Evolutionary conservation across 352 stramenopile genomes (phyloP), one percentile per base, ranked within the genome.

Genomic region (Nothophytophthora sp.): DNA sequence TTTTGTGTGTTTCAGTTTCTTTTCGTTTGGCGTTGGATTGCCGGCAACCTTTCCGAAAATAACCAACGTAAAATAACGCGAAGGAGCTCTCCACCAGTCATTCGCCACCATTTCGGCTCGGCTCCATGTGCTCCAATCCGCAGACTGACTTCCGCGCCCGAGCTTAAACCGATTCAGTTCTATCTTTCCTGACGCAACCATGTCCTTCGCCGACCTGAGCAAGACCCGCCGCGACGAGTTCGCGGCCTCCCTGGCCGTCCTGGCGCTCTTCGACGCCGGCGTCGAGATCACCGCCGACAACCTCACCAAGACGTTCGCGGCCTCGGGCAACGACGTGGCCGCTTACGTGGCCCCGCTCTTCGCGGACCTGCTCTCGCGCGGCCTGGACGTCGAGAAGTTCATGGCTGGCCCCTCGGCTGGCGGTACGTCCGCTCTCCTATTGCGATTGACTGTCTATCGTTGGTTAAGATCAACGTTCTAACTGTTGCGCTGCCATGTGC

Each of bases 121-220:
- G n/a, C n/a, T n/a, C n/a, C n/a, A n/a, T n/a, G n/a, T n/a, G n/a
- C n/a, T n/a, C n/a, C n/a, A n/a, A n/a, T n/a, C n/a, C n/a, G 56
- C 67, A 80, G 78, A 86, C 79, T 90, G 80, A 86, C 72, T 81
- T 91, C 77, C 69, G 69, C 76, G 71, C 60, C 54, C 58, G 55
- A 84, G 81, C 81, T 92, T 92, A 90, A 92, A 84, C 65, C 76
- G 81, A 92, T 86, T 92, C 81, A 92, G 81, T 83, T 83, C 64
- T 70, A 60, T 70, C 71, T 74, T 75, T 68, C 76, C 70, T 73
- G 61, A 61, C 58, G 60, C 69, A 67, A 86, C 67, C 77, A 93
- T 91, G 80, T 83, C 77, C 63, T 90, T 93, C 80, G 80, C 81
- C 67, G 78, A 91, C 55, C 69, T 93, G 42, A 88, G 69, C 70